Conservation (phyloP, 2,329 filamentous ascomycete genomes). For the Ceratocystis albifundus region DNA sequence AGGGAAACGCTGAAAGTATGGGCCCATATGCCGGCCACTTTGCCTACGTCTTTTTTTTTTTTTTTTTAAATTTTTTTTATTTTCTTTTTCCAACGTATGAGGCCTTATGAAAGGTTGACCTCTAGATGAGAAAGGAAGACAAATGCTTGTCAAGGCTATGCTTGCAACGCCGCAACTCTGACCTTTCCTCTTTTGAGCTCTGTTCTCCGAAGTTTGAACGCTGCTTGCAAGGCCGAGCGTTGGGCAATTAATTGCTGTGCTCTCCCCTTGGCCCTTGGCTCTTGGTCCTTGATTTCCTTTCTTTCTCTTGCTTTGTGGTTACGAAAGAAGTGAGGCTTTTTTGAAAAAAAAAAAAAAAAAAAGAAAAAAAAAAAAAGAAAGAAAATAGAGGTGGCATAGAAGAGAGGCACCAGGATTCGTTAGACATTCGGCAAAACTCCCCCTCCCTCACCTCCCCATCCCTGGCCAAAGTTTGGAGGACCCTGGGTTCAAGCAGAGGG, state of each 20-base stretch:
- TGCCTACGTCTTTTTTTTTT: neutral
- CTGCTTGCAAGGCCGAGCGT: constrained; percentile 8
- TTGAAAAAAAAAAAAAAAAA: too few species aligned
- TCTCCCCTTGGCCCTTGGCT: too few species aligned
- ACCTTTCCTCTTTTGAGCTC: constrained; percentile 1
- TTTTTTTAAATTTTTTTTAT: neutral
- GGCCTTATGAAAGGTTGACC: neutral
- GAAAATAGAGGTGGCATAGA: neutral
- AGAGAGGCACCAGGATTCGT: too few species aligned
- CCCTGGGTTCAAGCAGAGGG: neutral
- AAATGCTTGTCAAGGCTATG: constrained; percentile 1
- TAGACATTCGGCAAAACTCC: too few species aligned
- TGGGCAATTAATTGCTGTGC: neutral
- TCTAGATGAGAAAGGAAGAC: too few species aligned
- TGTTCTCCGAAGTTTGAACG: constrained; percentile 10
- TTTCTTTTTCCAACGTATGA: neutral
- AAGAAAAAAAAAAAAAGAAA: too few species aligned
- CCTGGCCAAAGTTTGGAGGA: neutral
- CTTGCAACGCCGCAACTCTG: neutral
- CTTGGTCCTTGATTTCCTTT: too few species aligned
- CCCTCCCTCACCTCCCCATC: too few species aligned
- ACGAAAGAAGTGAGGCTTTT: neutral
- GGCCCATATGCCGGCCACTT: constrained; percentile 3
- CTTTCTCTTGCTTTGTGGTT: neutral
- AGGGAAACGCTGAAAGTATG: neutral